These are phyloP conservation scores for Rhododendron molle DNA, from an alignment of 148 eudicot genomes.

Conservation along the genomic window DNA sequence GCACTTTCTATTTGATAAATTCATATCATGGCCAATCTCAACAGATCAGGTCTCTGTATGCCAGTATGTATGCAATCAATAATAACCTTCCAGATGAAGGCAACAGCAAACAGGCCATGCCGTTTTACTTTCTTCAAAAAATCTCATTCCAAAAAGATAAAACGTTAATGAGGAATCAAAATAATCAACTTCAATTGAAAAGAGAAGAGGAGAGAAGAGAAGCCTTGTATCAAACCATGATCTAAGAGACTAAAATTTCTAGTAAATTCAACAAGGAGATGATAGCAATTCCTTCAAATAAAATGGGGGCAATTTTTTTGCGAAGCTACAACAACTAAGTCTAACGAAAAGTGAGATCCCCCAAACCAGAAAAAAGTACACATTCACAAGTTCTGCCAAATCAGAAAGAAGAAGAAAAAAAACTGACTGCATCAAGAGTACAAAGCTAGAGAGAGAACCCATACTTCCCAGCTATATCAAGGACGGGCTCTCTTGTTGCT, in stretches of 20 bases:
- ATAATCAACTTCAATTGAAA: background rate
- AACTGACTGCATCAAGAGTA: background rate
- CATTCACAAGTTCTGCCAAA: slow-evolving; percentile 10
- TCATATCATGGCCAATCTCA: background rate
- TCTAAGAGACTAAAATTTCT: background rate
- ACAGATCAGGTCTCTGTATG: background rate
- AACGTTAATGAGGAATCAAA: background rate
- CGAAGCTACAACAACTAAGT: background rate
- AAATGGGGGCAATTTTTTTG: background rate
- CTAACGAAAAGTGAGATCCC: slow-evolving; percentile 11
- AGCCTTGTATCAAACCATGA: background rate
- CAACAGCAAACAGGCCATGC: background rate
- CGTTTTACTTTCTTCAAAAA: background rate
- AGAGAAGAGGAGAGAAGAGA: background rate
- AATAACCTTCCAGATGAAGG: background rate
- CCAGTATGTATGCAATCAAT: background rate
- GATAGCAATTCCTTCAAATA: slow-evolving; percentile 1
- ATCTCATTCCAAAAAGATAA: background rate
- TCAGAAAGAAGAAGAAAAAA: background rate
- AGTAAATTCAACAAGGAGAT: background rate
- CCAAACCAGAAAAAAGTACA: background rate
- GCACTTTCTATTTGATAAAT: too few species aligned
- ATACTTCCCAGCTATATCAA: slow-evolving; percentile 22
- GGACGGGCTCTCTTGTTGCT: slow-evolving; percentile 79
- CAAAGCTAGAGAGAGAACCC: background rate